A percentile compares a stretch with the other conserved stretches of the same genome.
Conservation (phyloP, 495 filamentous ascomycete species). For the Stereocaulon alpinum region DNA sequence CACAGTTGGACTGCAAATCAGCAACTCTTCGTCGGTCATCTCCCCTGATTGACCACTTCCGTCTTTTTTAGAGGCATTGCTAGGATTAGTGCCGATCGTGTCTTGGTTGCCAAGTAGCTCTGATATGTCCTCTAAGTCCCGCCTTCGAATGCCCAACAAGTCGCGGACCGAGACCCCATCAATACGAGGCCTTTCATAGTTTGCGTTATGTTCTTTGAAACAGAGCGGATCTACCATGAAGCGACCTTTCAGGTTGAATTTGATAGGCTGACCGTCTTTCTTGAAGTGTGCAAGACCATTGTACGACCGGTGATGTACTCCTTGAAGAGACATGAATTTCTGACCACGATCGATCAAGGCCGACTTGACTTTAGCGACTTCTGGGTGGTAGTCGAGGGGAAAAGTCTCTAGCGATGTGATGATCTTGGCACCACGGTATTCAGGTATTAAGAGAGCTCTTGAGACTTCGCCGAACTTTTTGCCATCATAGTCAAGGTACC, state of each 20-base stretch:
- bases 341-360: constrained; percentile 15
- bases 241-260: constrained; percentile 14
- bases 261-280: constrained; percentile 16
- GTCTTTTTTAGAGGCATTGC: background rate
- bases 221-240: constrained; percentile 14
- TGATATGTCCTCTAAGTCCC: constrained; percentile 3
- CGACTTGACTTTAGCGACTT: constrained; percentile 10
- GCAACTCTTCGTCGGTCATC: constrained; percentile 22
- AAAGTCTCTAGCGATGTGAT: constrained; percentile 40
- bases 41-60: constrained; percentile 10
- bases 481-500: constrained; percentile 30
- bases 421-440: constrained; percentile 45
- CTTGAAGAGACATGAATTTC: constrained; percentile 19
- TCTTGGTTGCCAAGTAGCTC: constrained; percentile 9
- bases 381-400: constrained; percentile 8
- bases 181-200: constrained; percentile 15
- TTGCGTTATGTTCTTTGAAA: constrained; percentile 19
- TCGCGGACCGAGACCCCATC: constrained; percentile 11
- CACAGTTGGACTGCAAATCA: constrained; percentile 25
- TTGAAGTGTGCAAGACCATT: constrained; percentile 23
- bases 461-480: constrained; percentile 40
- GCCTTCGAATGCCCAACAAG: constrained; percentile 8
- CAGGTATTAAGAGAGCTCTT: constrained; percentile 34
- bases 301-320: constrained; percentile 20
- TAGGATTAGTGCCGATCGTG: background rate